These are phyloP conservation scores for Naumovozyma baii DNA, from an alignment of 805 yeast genomes.

Conservation along the genomic window DNA sequence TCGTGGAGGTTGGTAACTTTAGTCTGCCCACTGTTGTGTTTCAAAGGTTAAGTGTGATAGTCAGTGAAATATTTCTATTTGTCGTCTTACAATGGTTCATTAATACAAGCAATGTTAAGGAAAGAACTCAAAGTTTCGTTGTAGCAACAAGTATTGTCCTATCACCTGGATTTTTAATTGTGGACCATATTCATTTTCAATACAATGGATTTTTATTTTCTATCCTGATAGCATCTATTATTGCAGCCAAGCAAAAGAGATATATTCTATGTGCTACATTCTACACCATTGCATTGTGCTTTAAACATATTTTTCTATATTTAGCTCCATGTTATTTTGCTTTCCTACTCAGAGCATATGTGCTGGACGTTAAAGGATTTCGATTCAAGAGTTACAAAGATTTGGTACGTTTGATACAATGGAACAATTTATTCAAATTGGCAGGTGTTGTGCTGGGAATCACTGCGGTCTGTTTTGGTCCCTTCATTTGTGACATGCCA, in stretches of 20 bases:
- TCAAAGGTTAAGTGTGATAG: constrained; percentile 73
- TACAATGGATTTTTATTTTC: constrained; percentile 93
- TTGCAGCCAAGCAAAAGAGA: constrained; percentile 52
- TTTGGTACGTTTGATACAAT: constrained; percentile 34
- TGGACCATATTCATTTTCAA: constrained; percentile 95
- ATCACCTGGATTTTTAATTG: constrained; percentile 81
- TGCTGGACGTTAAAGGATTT: constrained; percentile 35
- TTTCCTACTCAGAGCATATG: constrained; percentile 66
- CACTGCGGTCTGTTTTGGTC: constrained; percentile 63
- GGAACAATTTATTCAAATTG: constrained; percentile 51
- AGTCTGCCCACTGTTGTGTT: constrained; percentile 73
- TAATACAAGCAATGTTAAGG: constrained; percentile 35
- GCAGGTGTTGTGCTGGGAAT: constrained; percentile 54
- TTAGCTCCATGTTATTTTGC: constrained; percentile 91
- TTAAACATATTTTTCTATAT: constrained; percentile 88
- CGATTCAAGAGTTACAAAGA: constrained; percentile 28
- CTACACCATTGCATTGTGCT: constrained; percentile 74
- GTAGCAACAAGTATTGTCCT: constrained; percentile 73
- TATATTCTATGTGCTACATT: constrained; percentile 54
- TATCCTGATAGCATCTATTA: constrained; percentile 60
- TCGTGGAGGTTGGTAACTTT: constrained; percentile 55
- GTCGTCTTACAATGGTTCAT: constrained; percentile 64
- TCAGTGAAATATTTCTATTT: constrained; percentile 65
- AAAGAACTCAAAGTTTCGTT: constrained; percentile 46
- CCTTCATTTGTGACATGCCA: constrained; percentile 60